Evolutionary conservation across 2,329 filamentous ascomycete species (phyloP), one percentile per base, ranked within the genome.

Genomic region (Ceratocystis destructans): DNA sequence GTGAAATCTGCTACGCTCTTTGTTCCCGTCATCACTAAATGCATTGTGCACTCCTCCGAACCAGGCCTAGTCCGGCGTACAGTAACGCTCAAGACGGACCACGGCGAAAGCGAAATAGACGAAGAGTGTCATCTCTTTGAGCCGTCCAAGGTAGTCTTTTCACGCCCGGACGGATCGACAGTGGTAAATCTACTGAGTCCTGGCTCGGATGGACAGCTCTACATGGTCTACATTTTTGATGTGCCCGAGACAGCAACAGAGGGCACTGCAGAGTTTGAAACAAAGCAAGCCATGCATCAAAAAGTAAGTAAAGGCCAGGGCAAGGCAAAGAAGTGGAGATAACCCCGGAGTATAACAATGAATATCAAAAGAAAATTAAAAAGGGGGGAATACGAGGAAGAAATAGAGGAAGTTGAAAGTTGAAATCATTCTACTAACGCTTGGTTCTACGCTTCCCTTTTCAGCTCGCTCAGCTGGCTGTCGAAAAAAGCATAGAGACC

Each of bases 211-310:
- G 62, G 68, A 1, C 71, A 74, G 31, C 61, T 75, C 41, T 73
- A 69, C 59, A 68, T 76, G 70, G 75, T 74, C 12, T 75, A 73
- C 67, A 68, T 71, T 1, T 76, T 76, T 69, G 70, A 72, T 31
- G 73, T 74, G 73, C 69, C 69, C 63, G 67, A 72, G 64, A 63
- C 69, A 6, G 70, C 66, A 1, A 69, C 64, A 59, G 66, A 64
- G 61, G 72, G 71, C 48, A 70, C 69, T 33, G 69, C 70, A 22
- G 70, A 70, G 37, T 70, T 68, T 20, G 50, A 44, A 61, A 69
- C 63, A 41, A 63, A 71, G 62, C 66, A 70, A 69, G 71, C 57
- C 4, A 59, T 22, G 66, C 70, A 71, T 64, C 68, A 70, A 62
- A 67, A 71, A 69, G 73, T 72, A 61, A 69, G 70, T 67, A n/a